phyloP scores from a whole-genome alignment of 2,329 filamentous ascomycete genomes.

The Aspergillus transmontanensis region DNA sequence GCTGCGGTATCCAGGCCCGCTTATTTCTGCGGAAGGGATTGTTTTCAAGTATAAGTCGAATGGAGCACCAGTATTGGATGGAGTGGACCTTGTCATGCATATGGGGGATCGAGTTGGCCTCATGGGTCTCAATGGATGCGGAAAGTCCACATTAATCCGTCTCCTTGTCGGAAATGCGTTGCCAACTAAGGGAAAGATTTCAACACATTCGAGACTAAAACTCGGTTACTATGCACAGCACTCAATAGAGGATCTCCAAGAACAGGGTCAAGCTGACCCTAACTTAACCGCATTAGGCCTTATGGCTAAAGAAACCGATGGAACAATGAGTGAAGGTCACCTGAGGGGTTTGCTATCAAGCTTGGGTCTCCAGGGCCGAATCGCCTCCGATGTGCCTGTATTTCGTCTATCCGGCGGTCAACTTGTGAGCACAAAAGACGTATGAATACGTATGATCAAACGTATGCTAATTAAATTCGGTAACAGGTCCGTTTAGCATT shows the following conservation, averaged over 20 bases:
- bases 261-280: conserved; percentile 54
- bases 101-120: conserved; percentile 75
- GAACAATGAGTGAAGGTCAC: conserved; percentile 65
- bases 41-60: conserved; percentile 63
- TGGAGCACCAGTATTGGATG: conserved; percentile 57
- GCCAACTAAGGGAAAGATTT: conserved; percentile 64
- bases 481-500: conserved; percentile 61
- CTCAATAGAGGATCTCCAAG: conserved; percentile 69
- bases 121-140: conserved; percentile 76
- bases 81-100: conserved; percentile 69
- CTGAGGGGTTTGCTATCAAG: conserved; percentile 67
- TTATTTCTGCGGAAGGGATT: conserved; percentile 72
- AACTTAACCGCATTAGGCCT: conserved; percentile 67
- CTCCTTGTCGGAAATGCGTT: conserved; percentile 64
- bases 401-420: conserved; percentile 78
- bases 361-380: conserved; percentile 69
- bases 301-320: conserved; percentile 58
- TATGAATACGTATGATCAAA: not conserved
- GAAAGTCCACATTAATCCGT: conserved; percentile 77
- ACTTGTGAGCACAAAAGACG: conserved; percentile 54
- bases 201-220: conserved; percentile 68
- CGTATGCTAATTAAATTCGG: conserved; percentile 1
- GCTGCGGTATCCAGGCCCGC: conserved; percentile 72
- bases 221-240: conserved; percentile 81
- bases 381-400: conserved; percentile 73